Percentiles rank a stretch among this genome's conserved stretches.
phyloP scores from a whole-genome alignment of 306 rosid species.

The Quillaja saponaria region DNA sequence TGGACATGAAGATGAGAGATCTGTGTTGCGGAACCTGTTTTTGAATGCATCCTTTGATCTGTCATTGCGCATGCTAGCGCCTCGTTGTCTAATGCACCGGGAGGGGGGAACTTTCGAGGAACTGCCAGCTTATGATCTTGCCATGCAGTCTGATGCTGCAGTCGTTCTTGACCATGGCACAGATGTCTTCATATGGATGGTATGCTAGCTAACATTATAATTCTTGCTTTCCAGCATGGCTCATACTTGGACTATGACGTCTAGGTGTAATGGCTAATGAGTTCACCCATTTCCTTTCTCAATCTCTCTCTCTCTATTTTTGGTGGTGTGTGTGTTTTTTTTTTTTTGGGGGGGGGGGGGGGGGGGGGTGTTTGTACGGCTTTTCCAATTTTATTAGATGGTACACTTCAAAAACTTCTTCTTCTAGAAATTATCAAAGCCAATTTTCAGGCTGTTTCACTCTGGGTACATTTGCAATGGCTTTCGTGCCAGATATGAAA shows the following conservation, averaged over 20 bases:
- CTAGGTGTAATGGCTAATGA: neutral
- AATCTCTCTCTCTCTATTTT: neutral
- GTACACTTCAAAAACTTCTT: conserved; percentile 2
- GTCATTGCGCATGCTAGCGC: conserved; percentile 91
- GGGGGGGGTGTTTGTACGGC: too few relatives aligned
- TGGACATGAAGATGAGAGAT: conserved; percentile 97
- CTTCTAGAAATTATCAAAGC: neutral
- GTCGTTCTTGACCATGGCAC: conserved; percentile 95
- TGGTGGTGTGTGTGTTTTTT: neutral
- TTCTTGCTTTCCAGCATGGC: conserved; percentile 1
- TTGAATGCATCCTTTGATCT: conserved; percentile 88
- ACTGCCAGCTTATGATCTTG: conserved; percentile 90
- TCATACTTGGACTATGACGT: conserved; percentile 1
- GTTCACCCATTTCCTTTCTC: neutral
- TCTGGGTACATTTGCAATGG: neutral
- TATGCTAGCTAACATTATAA: conserved; percentile 35
- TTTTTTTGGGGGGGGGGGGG: too few relatives aligned
- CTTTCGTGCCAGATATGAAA: conserved; percentile 4
- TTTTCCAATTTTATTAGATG: conserved; percentile 9
- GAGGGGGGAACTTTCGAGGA: conserved; percentile 93
- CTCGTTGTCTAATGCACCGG: conserved; percentile 94
- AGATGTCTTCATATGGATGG: conserved; percentile 97
- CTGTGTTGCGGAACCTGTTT: conserved; percentile 80
- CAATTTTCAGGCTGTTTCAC: neutral
- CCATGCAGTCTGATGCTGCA: conserved; percentile 94